Base-by-base conservation (phyloP, 2,329 filamentous ascomycete species). In the Paraconiothyrium sp. region DNA sequence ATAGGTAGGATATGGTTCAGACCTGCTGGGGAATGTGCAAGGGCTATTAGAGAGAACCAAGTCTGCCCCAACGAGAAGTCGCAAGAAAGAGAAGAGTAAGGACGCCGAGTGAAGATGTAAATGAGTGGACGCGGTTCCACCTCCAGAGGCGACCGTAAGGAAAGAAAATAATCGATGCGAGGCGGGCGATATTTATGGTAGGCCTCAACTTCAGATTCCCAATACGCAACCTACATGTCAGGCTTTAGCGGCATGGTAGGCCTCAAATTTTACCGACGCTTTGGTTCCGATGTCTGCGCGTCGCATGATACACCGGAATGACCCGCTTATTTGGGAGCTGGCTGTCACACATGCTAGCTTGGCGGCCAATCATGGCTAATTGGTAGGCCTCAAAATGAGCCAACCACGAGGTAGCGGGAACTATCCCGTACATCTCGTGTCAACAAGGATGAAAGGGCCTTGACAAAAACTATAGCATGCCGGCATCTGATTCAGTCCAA, bases 141-240 rank as follows among this genome's bases (percentile, higher is more conserved):
- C 47, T 47, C 49, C 35, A 46, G 47, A 51, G 56, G 56, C 39
- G 56, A 27, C 49, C 57, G 48, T 54, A 27, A 57, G 27, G 54
- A 57, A 20, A 48, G n/a, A 7, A 13, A 48, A 59, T 16, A 37
- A n/a, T 35, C 7, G n/a, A 4, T 11, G 37, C 52, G 27, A 39
- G 52, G 6, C 4, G 37, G 37, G 37, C n/a, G 49, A 24, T 14
- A 32, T 24, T 41, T 41, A 14, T 41, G 11, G 37, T 16, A 41
- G 14, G 37, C 5, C 6, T 41, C 14, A 41, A 41, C 6, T 11
- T 16, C 8, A 16, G 37, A 14, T 16, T 41, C 37, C 13, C 2
- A 6, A 41, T 1, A 16, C 37, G 10, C 14, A 41, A 16, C 2
- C 16, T 13, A 11, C 16, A 16, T 16, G 2, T 30, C 27, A 30